A percentile compares a stretch with the other conserved stretches of the same genome.
Conservation (phyloP, 2,329 filamentous ascomycete species). For the Drechslerella coelobrocha region DNA sequence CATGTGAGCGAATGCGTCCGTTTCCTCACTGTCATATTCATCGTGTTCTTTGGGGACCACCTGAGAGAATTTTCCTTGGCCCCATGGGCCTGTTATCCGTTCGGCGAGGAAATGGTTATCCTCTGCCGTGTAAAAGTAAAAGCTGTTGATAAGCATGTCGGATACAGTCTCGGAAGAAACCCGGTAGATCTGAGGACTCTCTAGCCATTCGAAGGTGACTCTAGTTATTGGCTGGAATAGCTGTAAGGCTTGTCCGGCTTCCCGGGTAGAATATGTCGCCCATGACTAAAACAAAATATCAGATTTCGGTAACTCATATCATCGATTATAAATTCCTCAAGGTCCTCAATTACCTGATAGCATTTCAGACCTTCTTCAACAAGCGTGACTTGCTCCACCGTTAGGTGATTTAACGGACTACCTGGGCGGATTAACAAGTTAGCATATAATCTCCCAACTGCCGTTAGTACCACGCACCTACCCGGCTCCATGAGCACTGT, state of each 20-base stretch:
- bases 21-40: conserved; percentile 62
- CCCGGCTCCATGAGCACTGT: conserved; percentile 41
- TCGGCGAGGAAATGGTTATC: conserved; percentile 67
- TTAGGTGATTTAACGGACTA: conserved; percentile 48
- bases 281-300: conserved; percentile 65
- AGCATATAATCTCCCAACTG: neutral
- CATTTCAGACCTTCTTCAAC: conserved; percentile 68
- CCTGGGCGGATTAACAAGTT: conserved; percentile 43
- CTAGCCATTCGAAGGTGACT: conserved; percentile 61
- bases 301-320: conserved; percentile 18
- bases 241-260: conserved; percentile 37
- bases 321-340: neutral
- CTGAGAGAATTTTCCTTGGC: conserved; percentile 64
- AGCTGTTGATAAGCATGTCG: conserved; percentile 71
- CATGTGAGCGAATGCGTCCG: conserved; percentile 70
- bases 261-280: conserved; percentile 70
- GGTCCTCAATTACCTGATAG: conserved; percentile 64
- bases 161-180: conserved; percentile 55
- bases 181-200: conserved; percentile 65
- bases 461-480: conserved; percentile 7
- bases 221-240: conserved; percentile 47
- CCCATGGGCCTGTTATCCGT: conserved; percentile 70
- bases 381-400: conserved; percentile 53
- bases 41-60: conserved; percentile 69
- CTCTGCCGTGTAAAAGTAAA: conserved; percentile 67